Percentiles rank a stretch among this genome's conserved stretches.
These are phyloP conservation scores for Trichosporon sp. DNA, from an alignment of 1,284 basidiomycete genomes.

Conservation along the genomic window DNA sequence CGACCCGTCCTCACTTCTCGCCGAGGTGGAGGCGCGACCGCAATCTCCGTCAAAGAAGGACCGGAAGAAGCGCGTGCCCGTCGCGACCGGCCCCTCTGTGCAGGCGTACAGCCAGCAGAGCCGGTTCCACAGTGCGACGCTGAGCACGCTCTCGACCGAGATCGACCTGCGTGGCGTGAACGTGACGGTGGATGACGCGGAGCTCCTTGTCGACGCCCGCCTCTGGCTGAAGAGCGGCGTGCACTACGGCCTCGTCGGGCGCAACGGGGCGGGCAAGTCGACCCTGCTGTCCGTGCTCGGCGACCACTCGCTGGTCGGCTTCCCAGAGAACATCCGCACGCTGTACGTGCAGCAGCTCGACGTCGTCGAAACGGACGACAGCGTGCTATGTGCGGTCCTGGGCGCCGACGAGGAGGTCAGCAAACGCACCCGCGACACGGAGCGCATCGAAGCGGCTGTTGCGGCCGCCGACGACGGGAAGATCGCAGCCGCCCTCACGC, in stretches of 20 bases:
- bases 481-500: constrained; percentile 1
- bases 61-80: background rate
- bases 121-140: constrained; percentile 54
- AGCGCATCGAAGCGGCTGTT: constrained; percentile 8
- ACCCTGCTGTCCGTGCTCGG: constrained; percentile 57
- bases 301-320: constrained; percentile 75
- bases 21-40: background rate
- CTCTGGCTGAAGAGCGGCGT: constrained; percentile 56
- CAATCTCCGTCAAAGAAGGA: constrained; percentile 4
- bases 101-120: constrained; percentile 43
- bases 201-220: constrained; percentile 57
- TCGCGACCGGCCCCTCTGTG: background rate
- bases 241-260: constrained; percentile 56
- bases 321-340: constrained; percentile 71
- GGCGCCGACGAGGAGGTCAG: constrained; percentile 11
- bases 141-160: constrained; percentile 49
- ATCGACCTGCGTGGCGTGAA: constrained; percentile 56
- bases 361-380: constrained; percentile 68
- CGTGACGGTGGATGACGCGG: constrained; percentile 53
- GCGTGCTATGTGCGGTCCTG: constrained; percentile 3
- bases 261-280: constrained; percentile 61
- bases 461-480: background rate
- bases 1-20: background rate
- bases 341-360: constrained; percentile 81
- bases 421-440: constrained; percentile 10